These are phyloP conservation scores for Didymella lethalis DNA, from an alignment of 2,329 filamentous ascomycete genomes.

Conservation along the genomic window DNA sequence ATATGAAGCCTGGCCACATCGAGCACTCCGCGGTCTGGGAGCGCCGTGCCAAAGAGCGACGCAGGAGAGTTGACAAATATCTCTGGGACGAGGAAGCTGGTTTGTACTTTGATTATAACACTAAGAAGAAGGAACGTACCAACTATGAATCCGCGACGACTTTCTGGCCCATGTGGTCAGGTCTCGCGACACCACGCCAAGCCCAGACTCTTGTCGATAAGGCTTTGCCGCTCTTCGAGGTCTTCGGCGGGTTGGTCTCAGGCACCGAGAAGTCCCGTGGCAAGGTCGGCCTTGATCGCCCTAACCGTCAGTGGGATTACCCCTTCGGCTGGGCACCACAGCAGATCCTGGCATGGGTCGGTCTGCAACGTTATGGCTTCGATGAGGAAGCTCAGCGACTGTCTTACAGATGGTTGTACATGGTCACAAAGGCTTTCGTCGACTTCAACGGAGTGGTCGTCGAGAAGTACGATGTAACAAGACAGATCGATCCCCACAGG, in stretches of 20 bases:
- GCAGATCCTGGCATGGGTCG: conserved; percentile 97
- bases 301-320: conserved; percentile 98
- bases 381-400: conserved; percentile 86
- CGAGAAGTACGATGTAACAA: conserved; percentile 97
- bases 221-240: conserved; percentile 87
- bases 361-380: conserved; percentile 89
- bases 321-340: conserved; percentile 98
- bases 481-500: conserved; percentile 86
- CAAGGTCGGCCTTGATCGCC: conserved; percentile 77
- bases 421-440: conserved; percentile 98
- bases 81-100: conserved; percentile 91
- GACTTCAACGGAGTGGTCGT: conserved; percentile 98
- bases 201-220: conserved; percentile 82
- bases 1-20: conserved; percentile 69
- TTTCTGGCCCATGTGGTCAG: conserved; percentile 98
- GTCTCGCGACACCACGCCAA: conserved; percentile 83
- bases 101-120: conserved; percentile 99
- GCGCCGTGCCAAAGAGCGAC: conserved; percentile 82
- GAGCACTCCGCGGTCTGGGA: conserved; percentile 92
- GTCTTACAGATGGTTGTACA: conserved; percentile 96
- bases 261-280: conserved; percentile 91
- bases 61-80: conserved; percentile 87
- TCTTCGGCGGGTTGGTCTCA: conserved; percentile 83
- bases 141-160: conserved; percentile 91
- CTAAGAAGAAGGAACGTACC: conserved; percentile 78